A percentile compares a stretch with the other conserved stretches of the same genome.
Evolutionary conservation across 1,284 basidiomycete genomes (phyloP).

Genomic region (Malassezia japonica): DNA sequence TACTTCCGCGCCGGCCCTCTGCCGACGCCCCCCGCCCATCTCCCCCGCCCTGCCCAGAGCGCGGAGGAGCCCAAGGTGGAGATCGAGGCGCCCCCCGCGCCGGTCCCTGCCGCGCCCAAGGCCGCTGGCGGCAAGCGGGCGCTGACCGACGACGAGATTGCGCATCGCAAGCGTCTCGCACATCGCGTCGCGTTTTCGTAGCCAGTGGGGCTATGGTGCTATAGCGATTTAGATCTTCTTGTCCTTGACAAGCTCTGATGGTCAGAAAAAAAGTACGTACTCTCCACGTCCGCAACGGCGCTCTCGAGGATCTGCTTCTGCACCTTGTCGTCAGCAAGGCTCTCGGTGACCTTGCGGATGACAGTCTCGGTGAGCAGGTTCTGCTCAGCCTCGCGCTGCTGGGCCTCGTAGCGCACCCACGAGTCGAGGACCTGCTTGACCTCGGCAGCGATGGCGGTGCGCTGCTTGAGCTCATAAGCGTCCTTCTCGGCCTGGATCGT

Average conservation of each 20-base stretch:
- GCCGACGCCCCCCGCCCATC: conserved; percentile 29
- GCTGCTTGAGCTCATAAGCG: conserved; percentile 82
- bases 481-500: conserved; percentile 83
- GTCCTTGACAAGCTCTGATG: conserved; percentile 40
- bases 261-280: conserved; percentile 55
- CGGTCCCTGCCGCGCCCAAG: conserved; percentile 5
- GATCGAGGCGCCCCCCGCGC: conserved; percentile 1
- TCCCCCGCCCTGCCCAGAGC: conserved; percentile 29
- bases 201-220: neutral
- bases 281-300: conserved; percentile 82
- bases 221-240: conserved; percentile 39
- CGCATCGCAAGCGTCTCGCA: conserved; percentile 33
- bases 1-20: conserved; percentile 35
- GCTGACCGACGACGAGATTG: conserved; percentile 28
- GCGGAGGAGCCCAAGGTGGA: conserved; percentile 11
- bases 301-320: conserved; percentile 80
- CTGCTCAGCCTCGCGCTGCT: conserved; percentile 92
- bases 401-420: conserved; percentile 96
- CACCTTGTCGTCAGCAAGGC: conserved; percentile 77
- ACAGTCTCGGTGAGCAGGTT: conserved; percentile 74
- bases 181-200: conserved; percentile 16
- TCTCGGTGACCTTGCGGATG: conserved; percentile 73
- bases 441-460: conserved; percentile 74
- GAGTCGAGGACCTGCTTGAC: conserved; percentile 90
- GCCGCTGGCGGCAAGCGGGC: conserved; percentile 17